These are phyloP conservation scores for Phascolomyces articulosus DNA, from an alignment of 371 early-diverging fungal genomes.

Conservation along the genomic window DNA sequence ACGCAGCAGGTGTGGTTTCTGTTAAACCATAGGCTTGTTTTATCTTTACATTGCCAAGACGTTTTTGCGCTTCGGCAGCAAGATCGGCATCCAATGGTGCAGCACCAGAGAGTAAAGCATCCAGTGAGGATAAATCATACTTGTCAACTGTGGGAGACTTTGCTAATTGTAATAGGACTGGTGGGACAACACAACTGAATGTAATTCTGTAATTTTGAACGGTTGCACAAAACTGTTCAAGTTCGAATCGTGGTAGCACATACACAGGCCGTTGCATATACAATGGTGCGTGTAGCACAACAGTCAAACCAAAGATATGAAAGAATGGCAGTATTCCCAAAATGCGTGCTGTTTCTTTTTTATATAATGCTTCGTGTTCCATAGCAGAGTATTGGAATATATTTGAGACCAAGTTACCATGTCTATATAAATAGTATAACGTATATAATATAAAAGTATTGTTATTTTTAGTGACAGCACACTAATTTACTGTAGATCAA, in stretches of 20 bases:
- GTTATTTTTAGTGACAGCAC: no score
- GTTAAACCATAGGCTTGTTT: conserved; percentile 66
- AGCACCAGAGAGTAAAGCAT: conserved; percentile 39
- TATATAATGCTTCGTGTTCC: conserved; percentile 22
- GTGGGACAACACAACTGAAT: conserved; percentile 75
- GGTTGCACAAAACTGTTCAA: conserved; percentile 54
- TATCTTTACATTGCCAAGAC: conserved; percentile 40
- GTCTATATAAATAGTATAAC: conserved; percentile 24
- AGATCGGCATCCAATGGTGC: conserved; percentile 78
- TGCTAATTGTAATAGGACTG: conserved; percentile 66
- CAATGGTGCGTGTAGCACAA: conserved; percentile 25
- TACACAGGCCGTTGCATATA: conserved; percentile 47
- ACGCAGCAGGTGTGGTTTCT: conserved; percentile 50
- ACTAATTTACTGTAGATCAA: no score
- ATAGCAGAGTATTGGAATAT: conserved; percentile 52
- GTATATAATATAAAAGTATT: no score
- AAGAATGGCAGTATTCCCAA: conserved; percentile 78
- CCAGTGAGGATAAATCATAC: conserved; percentile 61
- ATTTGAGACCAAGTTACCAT: conserved; percentile 78
- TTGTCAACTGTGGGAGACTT: conserved; percentile 66
- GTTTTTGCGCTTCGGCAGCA: conserved; percentile 33
- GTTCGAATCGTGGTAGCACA: conserved; percentile 71
- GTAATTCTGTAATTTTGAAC: conserved; percentile 65
- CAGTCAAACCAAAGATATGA: conserved; percentile 59
- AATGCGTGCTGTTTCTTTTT: conserved; percentile 19